A percentile compares a stretch with the other conserved stretches of the same genome.
phyloP scores from a whole-genome alignment of 2,329 filamentous ascomycete genomes.

The Exophiala mesophila region DNA sequence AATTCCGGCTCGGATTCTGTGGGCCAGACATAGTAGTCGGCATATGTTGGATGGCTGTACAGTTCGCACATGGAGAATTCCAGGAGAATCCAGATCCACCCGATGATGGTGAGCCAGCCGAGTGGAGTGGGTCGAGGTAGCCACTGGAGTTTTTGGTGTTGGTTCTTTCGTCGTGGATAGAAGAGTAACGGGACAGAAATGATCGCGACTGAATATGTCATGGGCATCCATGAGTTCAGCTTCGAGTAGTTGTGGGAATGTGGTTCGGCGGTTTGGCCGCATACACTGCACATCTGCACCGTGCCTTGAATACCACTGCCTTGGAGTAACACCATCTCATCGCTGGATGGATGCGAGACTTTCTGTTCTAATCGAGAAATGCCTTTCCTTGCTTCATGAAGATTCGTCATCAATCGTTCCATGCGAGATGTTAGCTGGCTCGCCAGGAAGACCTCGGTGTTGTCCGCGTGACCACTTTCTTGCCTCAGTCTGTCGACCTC shows the following conservation, averaged over 20 bases:
- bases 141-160: slow-evolving; percentile 28
- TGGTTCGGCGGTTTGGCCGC: slow-evolving; percentile 8
- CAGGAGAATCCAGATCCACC: slow-evolving; percentile 46
- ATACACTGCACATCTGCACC: slow-evolving; percentile 9
- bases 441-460: slow-evolving; percentile 28
- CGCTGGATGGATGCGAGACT: slow-evolving; percentile 26
- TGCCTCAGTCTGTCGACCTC: slow-evolving; percentile 13
- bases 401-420: slow-evolving; percentile 36
- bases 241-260: slow-evolving; percentile 1
- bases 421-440: slow-evolving; percentile 38
- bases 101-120: slow-evolving; percentile 37
- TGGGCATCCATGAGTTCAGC: slow-evolving; percentile 46
- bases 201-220: slow-evolving; percentile 46
- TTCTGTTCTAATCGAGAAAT: slow-evolving; percentile 37
- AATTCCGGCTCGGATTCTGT: slow-evolving; percentile 48
- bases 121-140: slow-evolving; percentile 32
- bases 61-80: slow-evolving; percentile 47
- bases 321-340: slow-evolving; percentile 6
- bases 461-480: slow-evolving; percentile 19
- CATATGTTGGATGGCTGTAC: slow-evolving; percentile 49
- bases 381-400: slow-evolving; percentile 38
- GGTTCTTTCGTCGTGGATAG: slow-evolving; percentile 28
- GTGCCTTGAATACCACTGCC: neutral
- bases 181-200: slow-evolving; percentile 48
- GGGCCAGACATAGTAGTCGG: slow-evolving; percentile 45